Percentiles rank a stretch among this genome's conserved stretches.
Evolutionary conservation across 768 basidiomycete genomes (phyloP).

Genomic region (Phaeotremella skinneri): DNA sequence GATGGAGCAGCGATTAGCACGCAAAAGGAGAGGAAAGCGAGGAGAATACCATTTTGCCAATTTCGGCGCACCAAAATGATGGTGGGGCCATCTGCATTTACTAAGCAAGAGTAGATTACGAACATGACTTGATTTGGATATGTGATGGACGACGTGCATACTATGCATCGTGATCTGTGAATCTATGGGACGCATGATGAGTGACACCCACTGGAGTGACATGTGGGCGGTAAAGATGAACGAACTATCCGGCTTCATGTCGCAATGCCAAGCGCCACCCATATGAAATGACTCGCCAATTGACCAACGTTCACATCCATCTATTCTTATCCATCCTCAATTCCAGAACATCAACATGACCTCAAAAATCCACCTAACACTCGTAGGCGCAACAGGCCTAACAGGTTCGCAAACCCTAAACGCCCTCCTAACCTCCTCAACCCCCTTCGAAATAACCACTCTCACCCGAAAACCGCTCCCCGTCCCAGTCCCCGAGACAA

Average conservation of each 20-base stretch:
- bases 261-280: too few relatives aligned
- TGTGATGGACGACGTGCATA: too few relatives aligned
- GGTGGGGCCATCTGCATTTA: not conserved
- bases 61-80: not conserved
- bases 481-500: constrained; percentile 10
- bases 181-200: too few relatives aligned
- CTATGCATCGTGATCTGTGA: too few relatives aligned
- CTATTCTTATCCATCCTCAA: not conserved
- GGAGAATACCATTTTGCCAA: too few relatives aligned
- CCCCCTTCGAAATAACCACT: constrained; percentile 39
- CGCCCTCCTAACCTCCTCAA: constrained; percentile 25
- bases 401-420: constrained; percentile 38
- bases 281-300: too few relatives aligned
- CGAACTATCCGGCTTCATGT: too few relatives aligned
- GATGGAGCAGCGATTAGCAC: too few relatives aligned
- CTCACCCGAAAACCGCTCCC: constrained; percentile 38
- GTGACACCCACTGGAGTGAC: too few relatives aligned
- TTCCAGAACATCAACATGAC: constrained; percentile 1
- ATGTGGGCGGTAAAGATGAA: too few relatives aligned
- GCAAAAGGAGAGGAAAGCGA: too few relatives aligned
- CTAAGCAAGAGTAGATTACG: not conserved
- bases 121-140: too few relatives aligned
- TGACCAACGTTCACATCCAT: not conserved
- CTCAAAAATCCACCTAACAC: constrained; percentile 26
- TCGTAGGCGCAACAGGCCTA: constrained; percentile 48